phyloP scores from a whole-genome alignment of 1,139 yeast species.

The Suhomyces bribrorum region DNA sequence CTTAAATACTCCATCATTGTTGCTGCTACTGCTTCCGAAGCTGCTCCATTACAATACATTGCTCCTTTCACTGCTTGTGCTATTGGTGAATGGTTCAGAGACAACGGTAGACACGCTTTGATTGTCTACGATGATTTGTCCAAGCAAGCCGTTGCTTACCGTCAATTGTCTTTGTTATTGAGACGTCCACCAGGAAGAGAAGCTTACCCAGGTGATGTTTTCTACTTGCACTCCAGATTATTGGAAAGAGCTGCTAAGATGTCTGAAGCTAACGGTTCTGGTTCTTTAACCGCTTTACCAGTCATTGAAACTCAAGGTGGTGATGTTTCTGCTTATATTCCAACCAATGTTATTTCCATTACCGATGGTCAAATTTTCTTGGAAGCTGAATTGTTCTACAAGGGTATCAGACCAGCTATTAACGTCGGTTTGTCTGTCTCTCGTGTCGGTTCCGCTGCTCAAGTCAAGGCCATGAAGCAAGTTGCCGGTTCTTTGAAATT shows the following conservation, averaged over 20 bases:
- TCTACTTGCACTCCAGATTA: constrained; percentile 94
- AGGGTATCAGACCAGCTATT: constrained; percentile 99
- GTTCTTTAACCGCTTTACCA: constrained; percentile 95
- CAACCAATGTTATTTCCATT: constrained; percentile 95
- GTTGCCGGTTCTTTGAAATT: constrained; percentile 99
- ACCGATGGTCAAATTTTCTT: constrained; percentile 98
- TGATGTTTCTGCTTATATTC: constrained; percentile 97
- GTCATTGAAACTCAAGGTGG: constrained; percentile 99
- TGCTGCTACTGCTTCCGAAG: constrained; percentile 99
- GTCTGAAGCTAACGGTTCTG: constrained; percentile 87
- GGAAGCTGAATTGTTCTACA: constrained; percentile 99
- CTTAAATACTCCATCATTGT: constrained; percentile 96
- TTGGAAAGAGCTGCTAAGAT: constrained; percentile 98
- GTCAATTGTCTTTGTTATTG: constrained; percentile 96
- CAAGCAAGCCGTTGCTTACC: constrained; percentile 99
- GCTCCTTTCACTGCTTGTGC: constrained; percentile 99
- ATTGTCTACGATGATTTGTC: constrained; percentile 98
- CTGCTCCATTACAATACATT: constrained; percentile 99
- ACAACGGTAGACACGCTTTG: constrained; percentile 96
- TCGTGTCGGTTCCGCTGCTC: constrained; percentile 99
- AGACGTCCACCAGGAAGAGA: constrained; percentile 98
- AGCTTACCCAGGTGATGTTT: constrained; percentile 97
- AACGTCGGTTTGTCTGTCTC: constrained; percentile 99
- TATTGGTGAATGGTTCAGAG: constrained; percentile 99
- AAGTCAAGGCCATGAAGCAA: constrained; percentile 99